Evolutionary conservation across 179 eudicot species (phyloP), one percentile per base, ranked within the genome.

Genomic region (Patellifolia procumbens): DNA sequence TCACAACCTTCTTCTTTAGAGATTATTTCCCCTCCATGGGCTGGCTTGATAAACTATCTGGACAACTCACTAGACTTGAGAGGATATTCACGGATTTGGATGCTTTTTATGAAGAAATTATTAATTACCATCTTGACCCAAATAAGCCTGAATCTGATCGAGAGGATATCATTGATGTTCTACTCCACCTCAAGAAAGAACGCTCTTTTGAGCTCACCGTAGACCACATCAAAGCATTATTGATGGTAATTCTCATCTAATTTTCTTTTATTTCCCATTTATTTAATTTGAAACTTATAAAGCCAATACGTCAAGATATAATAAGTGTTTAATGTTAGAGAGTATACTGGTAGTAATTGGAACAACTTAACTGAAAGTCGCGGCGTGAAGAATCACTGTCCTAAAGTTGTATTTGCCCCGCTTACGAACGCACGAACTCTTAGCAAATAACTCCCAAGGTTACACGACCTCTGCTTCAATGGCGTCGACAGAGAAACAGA

Each of bases 101-200:
- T 32, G 65, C n/a, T 1, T 80, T 80, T 62, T 80, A 51, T 61
- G 64, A 80, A 19, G 73, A 80, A 71, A 64, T 80, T 48, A 80
- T 80, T 8, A 68, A 64, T 39, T 76, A 76, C 2, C 79, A 70
- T 64, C 49, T 62, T 24, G 48, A 67, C 17, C 26, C 68, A 1
- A 37, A 61, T 20, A 61, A 28, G 10, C 26, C 51, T 39, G 28
- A 61, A 43, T 48, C 63, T 22, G 63, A 78, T 0, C 37, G 49
- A 45, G 76, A 62, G 26, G 75, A 70, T 35, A 48, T 78, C 9
- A 12, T 78, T 49, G 79, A 80, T 39, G 49, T 76, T 49, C 59
- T 80, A 17, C 83, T 80, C 15, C 63, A 71, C 0, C 60, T 76
- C n/a, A 56, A 46, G 19, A 56, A 45, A 24, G 72, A 76, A 7